Conservation (phyloP, 345 rosid genomes). For the Eucalyptus pauciflora region DNA sequence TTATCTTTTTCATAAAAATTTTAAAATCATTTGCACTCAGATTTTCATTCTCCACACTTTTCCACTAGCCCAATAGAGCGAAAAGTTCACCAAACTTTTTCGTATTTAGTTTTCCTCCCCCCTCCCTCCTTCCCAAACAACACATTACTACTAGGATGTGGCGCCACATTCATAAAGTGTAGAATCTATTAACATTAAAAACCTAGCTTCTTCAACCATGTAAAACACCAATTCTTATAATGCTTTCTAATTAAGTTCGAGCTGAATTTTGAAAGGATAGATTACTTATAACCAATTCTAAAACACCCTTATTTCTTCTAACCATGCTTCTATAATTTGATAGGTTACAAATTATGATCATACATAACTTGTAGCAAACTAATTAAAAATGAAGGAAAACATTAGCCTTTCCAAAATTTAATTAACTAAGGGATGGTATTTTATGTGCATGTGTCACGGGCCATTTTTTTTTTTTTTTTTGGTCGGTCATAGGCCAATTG, state of each 20-base stretch:
- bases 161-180: not conserved
- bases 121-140: not conserved
- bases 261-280: not conserved
- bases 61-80: not conserved
- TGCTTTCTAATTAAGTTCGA: not conserved
- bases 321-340: not conserved
- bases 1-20: not conserved
- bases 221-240: not conserved
- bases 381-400: not conserved
- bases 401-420: not conserved
- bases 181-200: not conserved
- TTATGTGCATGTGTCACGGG: not conserved
- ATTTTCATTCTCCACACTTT: not conserved
- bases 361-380: not conserved
- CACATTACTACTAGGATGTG: not conserved
- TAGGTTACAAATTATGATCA: not conserved
- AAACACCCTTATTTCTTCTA: not conserved
- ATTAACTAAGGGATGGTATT: not conserved
- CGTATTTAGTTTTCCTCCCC: not conserved
- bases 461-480: too few relatives aligned
- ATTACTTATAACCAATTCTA: not conserved
- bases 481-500: accelerated
- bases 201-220: not conserved
- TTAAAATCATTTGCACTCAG: not conserved
- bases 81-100: not conserved